phyloP scores from a whole-genome alignment of 202 grass and related monocot genomes.

The Panicum virgatum region DNA sequence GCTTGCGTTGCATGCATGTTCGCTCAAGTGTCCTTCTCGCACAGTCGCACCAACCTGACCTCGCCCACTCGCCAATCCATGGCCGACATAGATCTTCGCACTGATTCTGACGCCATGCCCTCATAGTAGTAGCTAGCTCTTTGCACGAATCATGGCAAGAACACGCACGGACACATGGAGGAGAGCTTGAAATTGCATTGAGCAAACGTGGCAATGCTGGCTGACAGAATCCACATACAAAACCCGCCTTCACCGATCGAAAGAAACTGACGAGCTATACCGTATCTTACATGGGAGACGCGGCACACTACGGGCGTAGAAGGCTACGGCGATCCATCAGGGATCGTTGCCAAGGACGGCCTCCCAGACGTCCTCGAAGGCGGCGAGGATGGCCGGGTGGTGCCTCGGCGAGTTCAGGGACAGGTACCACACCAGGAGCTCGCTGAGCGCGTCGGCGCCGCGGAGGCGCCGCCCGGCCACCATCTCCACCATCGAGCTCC shows the following conservation, averaged over 20 bases:
- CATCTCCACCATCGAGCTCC: slow-evolving; percentile 86
- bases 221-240: not conserved
- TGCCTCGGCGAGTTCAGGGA: slow-evolving; percentile 60
- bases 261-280: not conserved
- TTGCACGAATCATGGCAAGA: not conserved
- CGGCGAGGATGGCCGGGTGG: slow-evolving; percentile 68
- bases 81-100: not conserved
- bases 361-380: slow-evolving; percentile 69
- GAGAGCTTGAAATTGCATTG: not conserved
- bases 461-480: slow-evolving; percentile 49
- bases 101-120: not conserved
- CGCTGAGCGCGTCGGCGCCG: slow-evolving; percentile 41
- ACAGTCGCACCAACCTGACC: not conserved
- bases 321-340: not conserved
- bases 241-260: not conserved
- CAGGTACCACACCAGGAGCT: slow-evolving; percentile 61
- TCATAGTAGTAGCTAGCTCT: not conserved
- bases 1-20: not conserved
- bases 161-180: not conserved
- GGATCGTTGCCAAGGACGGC: slow-evolving; percentile 28
- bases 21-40: not conserved
- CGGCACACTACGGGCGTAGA: not conserved
- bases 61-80: too few relatives aligned
- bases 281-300: not conserved
- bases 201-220: not conserved